Evolutionary conservation across 768 basidiomycete species (phyloP).

Genomic region (Suillus variegatus): DNA sequence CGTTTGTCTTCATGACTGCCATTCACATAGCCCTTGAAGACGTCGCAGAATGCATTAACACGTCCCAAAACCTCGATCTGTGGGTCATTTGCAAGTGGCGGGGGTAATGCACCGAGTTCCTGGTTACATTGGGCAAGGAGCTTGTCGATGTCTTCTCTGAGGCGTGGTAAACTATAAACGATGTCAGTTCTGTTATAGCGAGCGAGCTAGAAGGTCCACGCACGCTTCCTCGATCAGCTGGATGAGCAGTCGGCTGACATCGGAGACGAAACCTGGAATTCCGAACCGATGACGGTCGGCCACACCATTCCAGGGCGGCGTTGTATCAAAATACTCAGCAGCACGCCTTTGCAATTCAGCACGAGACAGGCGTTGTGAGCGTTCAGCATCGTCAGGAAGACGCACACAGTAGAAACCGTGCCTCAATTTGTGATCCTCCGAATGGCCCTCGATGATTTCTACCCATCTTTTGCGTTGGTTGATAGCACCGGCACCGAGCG

Average conservation of each 20-base stretch:
- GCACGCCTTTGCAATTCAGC: slow-evolving; percentile 38
- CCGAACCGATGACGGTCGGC: slow-evolving; percentile 34
- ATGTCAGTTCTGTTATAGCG: background rate
- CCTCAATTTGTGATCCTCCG: slow-evolving; percentile 32
- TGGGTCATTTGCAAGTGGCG: slow-evolving; percentile 34
- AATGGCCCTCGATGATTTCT: slow-evolving; percentile 41
- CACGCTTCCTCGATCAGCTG: slow-evolving; percentile 35
- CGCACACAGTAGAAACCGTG: slow-evolving; percentile 48
- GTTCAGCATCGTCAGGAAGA: slow-evolving; percentile 41
- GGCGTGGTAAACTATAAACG: slow-evolving; percentile 29
- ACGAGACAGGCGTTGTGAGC: slow-evolving; percentile 30
- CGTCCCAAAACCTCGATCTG: slow-evolving; percentile 38
- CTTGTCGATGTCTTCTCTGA: slow-evolving; percentile 26
- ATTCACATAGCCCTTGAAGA: slow-evolving; percentile 29
- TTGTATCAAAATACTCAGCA: slow-evolving; percentile 34
- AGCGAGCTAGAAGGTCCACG: slow-evolving; percentile 6
- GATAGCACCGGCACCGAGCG: slow-evolving; percentile 38
- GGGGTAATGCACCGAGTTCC: slow-evolving; percentile 32
- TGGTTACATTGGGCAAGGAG: slow-evolving; percentile 27
- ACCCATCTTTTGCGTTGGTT: slow-evolving; percentile 42
- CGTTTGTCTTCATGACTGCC: slow-evolving; percentile 25
- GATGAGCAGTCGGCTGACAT: slow-evolving; percentile 38
- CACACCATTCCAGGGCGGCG: slow-evolving; percentile 38
- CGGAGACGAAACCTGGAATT: slow-evolving; percentile 34
- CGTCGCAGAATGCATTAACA: slow-evolving; percentile 34